Conservation (phyloP, 1,284 basidiomycete species). For the Fomitopsis schrenkii region DNA sequence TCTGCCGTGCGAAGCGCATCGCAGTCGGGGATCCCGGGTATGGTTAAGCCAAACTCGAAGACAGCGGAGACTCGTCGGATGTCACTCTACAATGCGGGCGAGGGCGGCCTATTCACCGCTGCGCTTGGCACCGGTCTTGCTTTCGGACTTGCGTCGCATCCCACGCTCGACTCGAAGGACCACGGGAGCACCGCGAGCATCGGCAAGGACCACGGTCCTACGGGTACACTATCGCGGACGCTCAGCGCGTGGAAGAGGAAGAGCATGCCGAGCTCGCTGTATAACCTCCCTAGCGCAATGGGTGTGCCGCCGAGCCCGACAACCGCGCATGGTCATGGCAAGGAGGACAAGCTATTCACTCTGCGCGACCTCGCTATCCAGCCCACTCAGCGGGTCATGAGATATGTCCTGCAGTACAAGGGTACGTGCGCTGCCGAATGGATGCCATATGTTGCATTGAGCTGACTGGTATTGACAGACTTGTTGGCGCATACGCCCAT, state of each 20-base stretch:
- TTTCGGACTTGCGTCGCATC: slow-evolving; percentile 21
- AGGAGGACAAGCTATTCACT: slow-evolving; percentile 27
- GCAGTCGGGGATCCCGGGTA: slow-evolving; percentile 16
- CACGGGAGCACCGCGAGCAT: slow-evolving; percentile 3
- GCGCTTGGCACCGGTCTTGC: slow-evolving; percentile 28
- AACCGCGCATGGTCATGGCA: slow-evolving; percentile 4
- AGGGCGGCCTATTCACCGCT: slow-evolving; percentile 27
- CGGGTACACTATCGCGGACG: slow-evolving; percentile 16
- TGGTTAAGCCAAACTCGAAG: slow-evolving; percentile 12
- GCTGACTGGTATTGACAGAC: slow-evolving; percentile 25
- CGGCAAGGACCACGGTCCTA: slow-evolving; percentile 3
- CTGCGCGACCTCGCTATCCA: slow-evolving; percentile 64
- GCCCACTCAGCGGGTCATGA: slow-evolving; percentile 64
- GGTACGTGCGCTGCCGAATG: slow-evolving; percentile 36
- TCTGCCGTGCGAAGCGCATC: slow-evolving; percentile 14
- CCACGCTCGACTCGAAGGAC: slow-evolving; percentile 1
- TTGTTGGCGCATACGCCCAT: slow-evolving; percentile 40
- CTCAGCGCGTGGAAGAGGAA: slow-evolving; percentile 22
- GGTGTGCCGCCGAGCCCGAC: slow-evolving; percentile 5
- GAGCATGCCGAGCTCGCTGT: slow-evolving; percentile 22
- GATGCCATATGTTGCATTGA: background rate
- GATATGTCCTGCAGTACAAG: slow-evolving; percentile 64
- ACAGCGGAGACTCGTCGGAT: slow-evolving; percentile 9
- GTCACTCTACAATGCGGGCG: slow-evolving; percentile 15
- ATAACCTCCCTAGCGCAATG: slow-evolving; percentile 14